Base-by-base conservation (phyloP, 768 basidiomycete genomes). In the Piloderma croceum region DNA sequence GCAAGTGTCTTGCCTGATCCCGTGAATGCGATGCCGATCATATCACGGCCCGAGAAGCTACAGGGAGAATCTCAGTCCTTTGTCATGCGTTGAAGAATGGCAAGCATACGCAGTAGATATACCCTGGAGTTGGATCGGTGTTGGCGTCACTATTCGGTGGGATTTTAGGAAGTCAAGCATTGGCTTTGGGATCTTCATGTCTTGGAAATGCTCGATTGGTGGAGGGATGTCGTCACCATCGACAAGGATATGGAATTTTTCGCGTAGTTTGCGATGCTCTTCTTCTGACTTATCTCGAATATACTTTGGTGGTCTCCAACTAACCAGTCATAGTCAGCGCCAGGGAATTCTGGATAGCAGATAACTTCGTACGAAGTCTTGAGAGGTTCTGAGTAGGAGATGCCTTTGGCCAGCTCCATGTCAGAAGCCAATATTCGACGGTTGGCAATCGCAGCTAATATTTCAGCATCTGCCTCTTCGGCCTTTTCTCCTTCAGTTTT, bases 1-100 rank as follows among this genome's bases (percentile, higher is more conserved):
- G 93, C 84, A n/a, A 99, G 77, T 0, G 96, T 99, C 66, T 99
- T 99, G 12, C 96, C 96, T 0, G 94, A 98, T 27, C 96, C 96
- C 19, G 96, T 99, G 65, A 98, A 98, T 3, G 96, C 96, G 48
- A 99, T 98, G 15, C 96, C 96, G 48, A 98, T 99, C 68, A 98
- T 85, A 60, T 99, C 96, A 46, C 96, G 80, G 27, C 96, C 96
- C 37, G 91, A 69, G 60, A 98, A 97, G 24, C 91, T 92, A 56
- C 21, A 27, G 24, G 44, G 43, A 44, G 38, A 43, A 54, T 59
- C 42, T 45, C 22, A 32, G 17, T n/a, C n/a, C n/a, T n/a, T n/a
- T n/a, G n/a, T n/a, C n/a, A n/a, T n/a, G n/a, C n/a, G n/a, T n/a
- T 23, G 23, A 10, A 24, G 18, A 27, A 27, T 11, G 17, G 35